These are phyloP conservation scores for Ilex aquifolium DNA, from an alignment of 257 asterid species.

Conservation along the genomic window DNA sequence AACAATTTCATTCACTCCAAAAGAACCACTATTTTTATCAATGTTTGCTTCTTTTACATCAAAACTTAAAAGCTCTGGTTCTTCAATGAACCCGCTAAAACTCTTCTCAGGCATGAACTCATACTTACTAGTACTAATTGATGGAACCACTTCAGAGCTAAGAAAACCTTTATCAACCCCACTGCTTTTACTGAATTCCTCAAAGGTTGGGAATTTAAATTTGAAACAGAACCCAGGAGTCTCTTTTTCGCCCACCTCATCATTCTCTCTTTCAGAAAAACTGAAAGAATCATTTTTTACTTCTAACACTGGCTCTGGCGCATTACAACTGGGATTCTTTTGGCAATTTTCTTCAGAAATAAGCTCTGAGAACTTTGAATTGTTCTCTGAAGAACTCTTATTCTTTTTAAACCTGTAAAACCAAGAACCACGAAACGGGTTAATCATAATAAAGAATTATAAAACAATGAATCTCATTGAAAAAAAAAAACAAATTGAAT, in stretches of 20 bases:
- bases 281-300: slow-evolving; percentile 17
- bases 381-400: slow-evolving; percentile 8
- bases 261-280: slow-evolving; percentile 16
- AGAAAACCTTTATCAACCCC: slow-evolving; percentile 16
- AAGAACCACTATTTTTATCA: neutral
- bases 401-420: neutral
- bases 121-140: slow-evolving; percentile 7
- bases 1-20: slow-evolving; percentile 6
- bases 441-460: too few species aligned
- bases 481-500: neutral
- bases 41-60: too few species aligned
- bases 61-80: slow-evolving; percentile 14
- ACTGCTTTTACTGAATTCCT: slow-evolving; percentile 42
- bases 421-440: too few species aligned
- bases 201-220: slow-evolving; percentile 62
- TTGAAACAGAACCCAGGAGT: slow-evolving; percentile 32
- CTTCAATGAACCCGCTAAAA: slow-evolving; percentile 8
- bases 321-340: slow-evolving; percentile 4
- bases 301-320: slow-evolving; percentile 20
- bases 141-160: slow-evolving; percentile 29
- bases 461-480: neutral
- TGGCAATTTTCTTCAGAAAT: slow-evolving; percentile 7
- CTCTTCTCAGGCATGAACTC: too few species aligned
- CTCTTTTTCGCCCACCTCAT: slow-evolving; percentile 17
- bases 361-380: neutral